Evolutionary conservation across 73 alveolate genomes (phyloP), one percentile per base, ranked within the genome.

Genomic region (Stentor coeruleus): DNA sequence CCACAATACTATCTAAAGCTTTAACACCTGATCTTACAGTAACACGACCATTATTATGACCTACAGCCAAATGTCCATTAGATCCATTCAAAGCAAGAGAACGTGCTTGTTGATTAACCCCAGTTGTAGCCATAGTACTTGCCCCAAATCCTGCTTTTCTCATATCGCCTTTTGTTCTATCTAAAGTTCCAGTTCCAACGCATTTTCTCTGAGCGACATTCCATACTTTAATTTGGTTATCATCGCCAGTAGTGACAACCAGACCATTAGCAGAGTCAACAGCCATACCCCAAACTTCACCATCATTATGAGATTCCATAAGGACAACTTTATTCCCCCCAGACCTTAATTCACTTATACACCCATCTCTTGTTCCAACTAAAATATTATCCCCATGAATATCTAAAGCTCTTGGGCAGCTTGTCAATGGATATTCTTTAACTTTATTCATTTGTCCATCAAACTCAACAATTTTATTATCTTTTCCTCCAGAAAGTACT

Each of bases 271-370:
- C 86, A 31, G 93, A 86, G 41, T 81, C 91, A 40, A 85, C 77
- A 6, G 85, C 95, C 58, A 94, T 85, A 35, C 97, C 99, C 98
- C 99, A 96, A 81, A 92, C 90, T 85, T 96, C 99, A 39, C 97
- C 96, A 57, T 92, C 94, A 86, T 85, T 77, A 88, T 96, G 99
- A 4, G 91, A 81, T 37, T 91, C 85, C 95, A 91, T 89, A 49
- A 76, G 38, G 42, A 84, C 85, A 38, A 81, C 88, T 79, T 80
- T 31, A 31, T 31, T 84, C 39, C 41, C 66, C 35, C 88, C 86
- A 58, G 88, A 81, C 81, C 38, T 73, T 20, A 89, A 77, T 60
- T 91, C 97, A 6, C 91, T 87, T 6, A 88, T 89, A 74, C 74
- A 90, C 58, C 99, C 99, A 74, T 91, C 96, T 90, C 97, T 94